phyloP scores from a whole-genome alignment of 192 early-diverging fungal genomes.

The Podila epigama region DNA sequence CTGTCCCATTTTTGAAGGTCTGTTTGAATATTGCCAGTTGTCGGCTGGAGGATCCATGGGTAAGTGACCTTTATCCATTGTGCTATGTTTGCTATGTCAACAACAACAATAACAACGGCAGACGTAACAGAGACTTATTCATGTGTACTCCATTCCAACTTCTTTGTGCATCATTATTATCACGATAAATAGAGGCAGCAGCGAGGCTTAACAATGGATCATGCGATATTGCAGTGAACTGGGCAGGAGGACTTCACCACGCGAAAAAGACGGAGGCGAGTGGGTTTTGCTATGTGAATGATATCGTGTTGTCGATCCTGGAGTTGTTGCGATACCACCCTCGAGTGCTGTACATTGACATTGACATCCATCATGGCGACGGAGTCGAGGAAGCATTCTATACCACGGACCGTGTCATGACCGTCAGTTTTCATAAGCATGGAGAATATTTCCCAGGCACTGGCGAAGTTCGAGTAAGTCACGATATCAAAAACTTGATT shows the following conservation, averaged over 20 bases:
- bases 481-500: neutral
- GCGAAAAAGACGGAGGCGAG: constrained; percentile 96
- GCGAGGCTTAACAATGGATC: constrained; percentile 82
- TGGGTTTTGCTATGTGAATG: constrained; percentile 99
- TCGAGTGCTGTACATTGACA: constrained; percentile 96
- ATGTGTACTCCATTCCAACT: neutral
- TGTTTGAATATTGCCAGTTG: constrained; percentile 93
- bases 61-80: constrained; percentile 32
- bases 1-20: constrained; percentile 95
- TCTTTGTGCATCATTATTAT: neutral
- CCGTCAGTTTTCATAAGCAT: constrained; percentile 97
- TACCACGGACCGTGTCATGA: constrained; percentile 99
- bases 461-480: constrained; percentile 84
- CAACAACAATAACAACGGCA: neutral
- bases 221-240: constrained; percentile 93
- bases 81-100: neutral
- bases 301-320: constrained; percentile 94
- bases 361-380: constrained; percentile 99
- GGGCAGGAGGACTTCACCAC: constrained; percentile 96
- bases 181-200: constrained; percentile 71
- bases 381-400: constrained; percentile 99
- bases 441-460: constrained; percentile 99
- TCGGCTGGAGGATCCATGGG: constrained; percentile 93
- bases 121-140: neutral
- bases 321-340: constrained; percentile 88